Evolutionary conservation across 495 filamentous ascomycete genomes (phyloP).

Genomic region (Daldinia vernicosa): DNA sequence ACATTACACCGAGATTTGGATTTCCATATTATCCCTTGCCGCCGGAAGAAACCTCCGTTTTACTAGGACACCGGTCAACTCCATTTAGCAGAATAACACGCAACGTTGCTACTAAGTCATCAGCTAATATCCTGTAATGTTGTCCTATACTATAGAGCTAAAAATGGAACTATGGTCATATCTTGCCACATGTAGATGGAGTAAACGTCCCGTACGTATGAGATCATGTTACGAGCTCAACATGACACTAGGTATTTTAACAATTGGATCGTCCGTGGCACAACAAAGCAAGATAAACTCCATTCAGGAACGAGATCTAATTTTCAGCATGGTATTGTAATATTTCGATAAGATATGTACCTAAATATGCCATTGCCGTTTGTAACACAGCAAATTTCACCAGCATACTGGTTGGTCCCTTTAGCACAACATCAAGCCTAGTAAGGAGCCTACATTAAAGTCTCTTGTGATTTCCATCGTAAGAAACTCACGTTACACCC

Average conservation of each 20-base stretch:
- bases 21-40: conserved; percentile 34
- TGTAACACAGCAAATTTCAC: conserved; percentile 2
- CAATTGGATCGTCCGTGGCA: conserved; percentile 8
- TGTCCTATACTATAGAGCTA: conserved; percentile 1
- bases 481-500: conserved; percentile 23
- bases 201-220: conserved; percentile 21
- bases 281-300: not conserved
- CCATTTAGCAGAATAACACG: conserved; percentile 23
- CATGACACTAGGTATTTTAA: conserved; percentile 9
- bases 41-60: conserved; percentile 15
- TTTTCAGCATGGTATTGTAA: not conserved
- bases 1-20: conserved; percentile 12
- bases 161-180: conserved; percentile 4
- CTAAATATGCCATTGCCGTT: not conserved
- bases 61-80: conserved; percentile 15
- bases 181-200: conserved; percentile 5
- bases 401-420: not conserved
- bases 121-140: conserved; percentile 15
- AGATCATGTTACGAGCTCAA: conserved; percentile 1
- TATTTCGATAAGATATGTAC: not conserved
- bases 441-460: not conserved
- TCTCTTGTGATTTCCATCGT: not conserved
- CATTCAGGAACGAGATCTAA: conserved; percentile 3
- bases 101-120: conserved; percentile 13
- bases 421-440: conserved; percentile 2